Conservation (phyloP, 768 basidiomycete species). For the Suillus placidus region DNA sequence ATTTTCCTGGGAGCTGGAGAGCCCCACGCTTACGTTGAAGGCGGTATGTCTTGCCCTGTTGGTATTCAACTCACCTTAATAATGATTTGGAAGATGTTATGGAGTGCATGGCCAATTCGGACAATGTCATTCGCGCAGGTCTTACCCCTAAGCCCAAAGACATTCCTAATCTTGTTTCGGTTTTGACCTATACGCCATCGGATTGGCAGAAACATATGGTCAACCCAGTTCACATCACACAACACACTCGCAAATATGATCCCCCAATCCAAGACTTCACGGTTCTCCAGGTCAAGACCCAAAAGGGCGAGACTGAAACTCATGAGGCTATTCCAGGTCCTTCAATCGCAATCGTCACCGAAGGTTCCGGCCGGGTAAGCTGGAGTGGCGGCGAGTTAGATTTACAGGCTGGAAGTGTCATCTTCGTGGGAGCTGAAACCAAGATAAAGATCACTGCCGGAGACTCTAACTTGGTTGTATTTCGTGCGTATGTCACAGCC, state of each 20-base stretch:
- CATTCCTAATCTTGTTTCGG: constrained; percentile 83
- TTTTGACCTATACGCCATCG: constrained; percentile 83
- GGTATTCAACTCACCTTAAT: neutral
- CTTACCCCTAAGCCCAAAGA: constrained; percentile 97
- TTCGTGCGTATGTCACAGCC: constrained; percentile 32
- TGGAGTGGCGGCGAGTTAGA: constrained; percentile 51
- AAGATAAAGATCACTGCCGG: constrained; percentile 51
- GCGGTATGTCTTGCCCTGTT: constrained; percentile 56
- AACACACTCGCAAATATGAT: constrained; percentile 66
- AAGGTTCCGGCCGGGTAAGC: constrained; percentile 58
- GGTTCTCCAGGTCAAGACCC: constrained; percentile 67
- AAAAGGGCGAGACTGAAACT: constrained; percentile 44
- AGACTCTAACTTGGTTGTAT: constrained; percentile 23
- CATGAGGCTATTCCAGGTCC: constrained; percentile 79
- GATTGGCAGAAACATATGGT: constrained; percentile 73
- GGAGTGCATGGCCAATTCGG: constrained; percentile 98
- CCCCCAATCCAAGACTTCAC: constrained; percentile 95
- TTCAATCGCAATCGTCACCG: constrained; percentile 78
- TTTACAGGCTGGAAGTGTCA: constrained; percentile 66
- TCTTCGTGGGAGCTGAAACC: constrained; percentile 79
- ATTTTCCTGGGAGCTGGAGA: constrained; percentile 96
- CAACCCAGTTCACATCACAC: constrained; percentile 41
- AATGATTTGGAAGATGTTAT: constrained; percentile 74
- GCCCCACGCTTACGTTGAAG: constrained; percentile 94
- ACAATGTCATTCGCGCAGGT: constrained; percentile 98